phyloP scores from a whole-genome alignment of 257 asterid species.

The Solanum lycopersicoides region DNA sequence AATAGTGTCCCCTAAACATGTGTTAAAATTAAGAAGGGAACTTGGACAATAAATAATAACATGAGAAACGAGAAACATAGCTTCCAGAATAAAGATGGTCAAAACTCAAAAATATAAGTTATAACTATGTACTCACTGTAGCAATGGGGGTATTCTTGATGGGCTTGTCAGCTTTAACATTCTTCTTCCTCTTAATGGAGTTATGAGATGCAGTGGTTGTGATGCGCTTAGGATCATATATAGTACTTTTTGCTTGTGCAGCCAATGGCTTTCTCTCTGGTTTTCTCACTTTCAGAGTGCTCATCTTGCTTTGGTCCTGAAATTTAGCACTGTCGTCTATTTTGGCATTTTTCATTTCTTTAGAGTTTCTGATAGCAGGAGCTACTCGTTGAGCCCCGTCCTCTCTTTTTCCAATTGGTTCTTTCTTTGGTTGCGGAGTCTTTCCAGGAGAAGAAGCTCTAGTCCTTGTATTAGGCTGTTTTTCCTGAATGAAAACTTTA shows the following conservation, averaged over 20 bases:
- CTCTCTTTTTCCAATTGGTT: background rate
- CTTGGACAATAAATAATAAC: background rate
- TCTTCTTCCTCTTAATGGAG: slow-evolving; percentile 28
- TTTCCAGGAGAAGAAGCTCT: background rate
- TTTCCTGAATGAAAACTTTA: background rate
- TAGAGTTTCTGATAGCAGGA: background rate
- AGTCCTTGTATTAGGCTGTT: background rate
- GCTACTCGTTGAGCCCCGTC: background rate
- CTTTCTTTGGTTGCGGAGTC: background rate
- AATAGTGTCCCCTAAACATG: background rate
- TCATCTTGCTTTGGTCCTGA: background rate
- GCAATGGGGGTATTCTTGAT: slow-evolving; percentile 14
- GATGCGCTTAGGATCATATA: background rate
- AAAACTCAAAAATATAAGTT: background rate
- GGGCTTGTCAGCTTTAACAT: slow-evolving; percentile 16
- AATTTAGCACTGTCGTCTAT: background rate
- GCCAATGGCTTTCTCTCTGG: background rate
- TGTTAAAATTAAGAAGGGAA: background rate
- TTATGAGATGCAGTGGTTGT: background rate
- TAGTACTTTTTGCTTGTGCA: background rate
- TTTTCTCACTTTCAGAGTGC: background rate
- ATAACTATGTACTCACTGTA: slow-evolving; percentile 18
- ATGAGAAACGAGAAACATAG: background rate
- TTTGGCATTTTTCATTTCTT: background rate
- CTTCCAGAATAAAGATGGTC: background rate